Conservation (phyloP, 768 basidiomycete genomes). For the Tylopilus balloui region DNA sequence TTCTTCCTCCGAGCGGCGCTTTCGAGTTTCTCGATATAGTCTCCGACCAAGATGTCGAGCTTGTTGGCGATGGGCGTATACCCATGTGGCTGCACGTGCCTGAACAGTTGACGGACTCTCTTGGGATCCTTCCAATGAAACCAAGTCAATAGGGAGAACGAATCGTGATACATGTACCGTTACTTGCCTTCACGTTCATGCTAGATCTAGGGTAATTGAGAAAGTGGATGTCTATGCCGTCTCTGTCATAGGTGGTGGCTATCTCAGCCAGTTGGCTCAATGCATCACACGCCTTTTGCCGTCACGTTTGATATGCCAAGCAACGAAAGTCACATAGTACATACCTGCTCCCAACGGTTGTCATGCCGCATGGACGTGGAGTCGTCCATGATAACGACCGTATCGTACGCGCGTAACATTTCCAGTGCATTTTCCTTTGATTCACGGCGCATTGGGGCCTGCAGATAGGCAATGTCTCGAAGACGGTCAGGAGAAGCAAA, state of each 20-base stretch:
- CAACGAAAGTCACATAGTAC: background rate
- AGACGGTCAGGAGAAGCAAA: conserved; percentile 14
- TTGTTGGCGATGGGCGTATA: conserved; percentile 43
- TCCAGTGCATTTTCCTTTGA: conserved; percentile 31
- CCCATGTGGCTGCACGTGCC: conserved; percentile 40
- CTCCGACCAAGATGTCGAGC: conserved; percentile 37
- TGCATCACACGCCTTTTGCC: conserved; percentile 9
- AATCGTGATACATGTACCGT: background rate
- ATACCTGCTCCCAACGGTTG: conserved; percentile 48
- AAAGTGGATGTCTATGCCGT: conserved; percentile 63
- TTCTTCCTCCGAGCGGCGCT: conserved; percentile 24
- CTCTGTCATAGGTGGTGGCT: conserved; percentile 47
- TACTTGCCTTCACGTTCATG: conserved; percentile 36
- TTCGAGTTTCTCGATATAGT: conserved; percentile 36
- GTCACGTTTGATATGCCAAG: background rate
- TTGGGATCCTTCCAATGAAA: conserved; percentile 30
- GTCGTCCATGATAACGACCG: conserved; percentile 57
- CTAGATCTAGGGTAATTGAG: conserved; percentile 40
- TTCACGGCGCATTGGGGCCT: conserved; percentile 24
- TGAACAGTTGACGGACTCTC: conserved; percentile 41
- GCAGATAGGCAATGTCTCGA: conserved; percentile 22
- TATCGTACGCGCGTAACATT: conserved; percentile 46
- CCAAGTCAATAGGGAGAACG: background rate
- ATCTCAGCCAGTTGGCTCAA: conserved; percentile 45
- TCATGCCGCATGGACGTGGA: conserved; percentile 51